A percentile compares a stretch with the other conserved stretches of the same genome.
phyloP scores from a whole-genome alignment of 192 early-diverging fungal genomes.

The Coemansia sp. region DNA sequence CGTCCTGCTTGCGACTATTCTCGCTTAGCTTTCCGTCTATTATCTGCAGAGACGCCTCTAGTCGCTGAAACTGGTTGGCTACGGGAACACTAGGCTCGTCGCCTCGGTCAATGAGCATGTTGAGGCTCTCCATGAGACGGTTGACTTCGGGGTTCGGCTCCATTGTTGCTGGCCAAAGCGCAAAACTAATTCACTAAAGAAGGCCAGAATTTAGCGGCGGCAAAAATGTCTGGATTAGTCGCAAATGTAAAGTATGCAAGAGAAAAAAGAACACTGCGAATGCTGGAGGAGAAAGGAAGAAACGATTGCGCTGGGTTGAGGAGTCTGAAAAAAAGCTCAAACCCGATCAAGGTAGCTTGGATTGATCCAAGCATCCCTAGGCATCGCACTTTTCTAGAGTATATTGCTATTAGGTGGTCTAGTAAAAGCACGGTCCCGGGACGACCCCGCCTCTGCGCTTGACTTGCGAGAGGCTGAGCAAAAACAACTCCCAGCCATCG shows the following conservation, averaged over 20 bases:
- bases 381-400: too few species aligned
- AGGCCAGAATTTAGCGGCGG: not conserved
- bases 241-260: not conserved
- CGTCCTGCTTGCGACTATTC: not conserved
- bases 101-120: not conserved
- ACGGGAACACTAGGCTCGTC: not conserved
- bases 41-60: conserved; percentile 2
- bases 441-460: not conserved
- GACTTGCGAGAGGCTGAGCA: not conserved
- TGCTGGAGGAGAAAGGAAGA: not conserved
- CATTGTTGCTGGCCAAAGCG: not conserved
- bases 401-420: not conserved
- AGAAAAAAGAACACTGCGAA: too few species aligned
- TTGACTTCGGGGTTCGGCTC: conserved; percentile 1
- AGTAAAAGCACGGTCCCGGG: not conserved
- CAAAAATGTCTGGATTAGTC: not conserved
- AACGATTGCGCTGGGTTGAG: not conserved
- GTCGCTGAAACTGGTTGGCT: not conserved
- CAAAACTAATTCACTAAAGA: not conserved
- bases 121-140: conserved; percentile 6
- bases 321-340: too few species aligned
- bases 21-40: not conserved
- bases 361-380: not conserved
- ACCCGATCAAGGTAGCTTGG: too few species aligned
- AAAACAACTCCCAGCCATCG: conserved; percentile 11